Evolutionary conservation across 805 yeast genomes (phyloP).

Genomic region (Ogataea pini): DNA sequence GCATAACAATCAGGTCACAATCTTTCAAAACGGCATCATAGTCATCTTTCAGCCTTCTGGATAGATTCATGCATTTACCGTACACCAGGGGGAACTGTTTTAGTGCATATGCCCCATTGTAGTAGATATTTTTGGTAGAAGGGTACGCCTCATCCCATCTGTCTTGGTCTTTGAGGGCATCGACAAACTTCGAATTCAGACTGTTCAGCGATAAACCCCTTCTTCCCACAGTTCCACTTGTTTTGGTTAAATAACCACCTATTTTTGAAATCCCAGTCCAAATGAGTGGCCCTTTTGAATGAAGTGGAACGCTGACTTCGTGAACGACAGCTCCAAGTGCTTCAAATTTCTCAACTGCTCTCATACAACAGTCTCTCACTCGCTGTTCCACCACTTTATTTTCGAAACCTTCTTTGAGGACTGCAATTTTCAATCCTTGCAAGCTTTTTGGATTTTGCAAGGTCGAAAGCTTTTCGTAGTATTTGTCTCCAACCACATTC

Average conservation of each 20-base stretch:
- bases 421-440: conserved; percentile 35
- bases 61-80: conserved; percentile 35
- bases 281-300: conserved; percentile 37
- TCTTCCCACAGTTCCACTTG: conserved; percentile 22
- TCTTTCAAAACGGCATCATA: conserved; percentile 33
- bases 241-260: conserved; percentile 22
- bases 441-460: conserved; percentile 30
- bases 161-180: conserved; percentile 10
- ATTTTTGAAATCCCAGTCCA: conserved; percentile 37
- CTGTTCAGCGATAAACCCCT: conserved; percentile 19
- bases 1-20: conserved; percentile 36
- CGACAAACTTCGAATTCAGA: conserved; percentile 11
- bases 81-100: conserved; percentile 36
- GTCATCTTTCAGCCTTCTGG: conserved; percentile 32
- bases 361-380: conserved; percentile 27
- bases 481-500: conserved; percentile 2
- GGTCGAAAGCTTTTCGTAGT: conserved; percentile 22
- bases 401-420: conserved; percentile 38
- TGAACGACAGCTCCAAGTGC: conserved; percentile 36
- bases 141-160: conserved; percentile 17
- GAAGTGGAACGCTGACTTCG: conserved; percentile 39
- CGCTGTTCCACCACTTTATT: conserved; percentile 33
- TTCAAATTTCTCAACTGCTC: conserved; percentile 33
- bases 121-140: conserved; percentile 16
- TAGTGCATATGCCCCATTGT: conserved; percentile 34